phyloP scores from a whole-genome alignment of 2,329 filamentous ascomycete species.

The Blumeria graminis region DNA sequence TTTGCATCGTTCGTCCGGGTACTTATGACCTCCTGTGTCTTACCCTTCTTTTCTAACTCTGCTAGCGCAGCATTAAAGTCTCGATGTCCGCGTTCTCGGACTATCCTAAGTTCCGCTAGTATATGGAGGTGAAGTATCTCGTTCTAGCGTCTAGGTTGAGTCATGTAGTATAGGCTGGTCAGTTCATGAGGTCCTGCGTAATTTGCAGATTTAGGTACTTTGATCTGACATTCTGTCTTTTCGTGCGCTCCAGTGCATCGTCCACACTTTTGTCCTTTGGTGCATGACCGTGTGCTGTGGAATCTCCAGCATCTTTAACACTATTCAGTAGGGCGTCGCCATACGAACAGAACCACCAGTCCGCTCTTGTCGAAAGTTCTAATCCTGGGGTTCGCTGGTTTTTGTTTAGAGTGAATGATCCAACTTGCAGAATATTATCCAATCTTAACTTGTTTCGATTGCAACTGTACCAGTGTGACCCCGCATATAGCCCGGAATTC shows the following conservation, averaged over 20 bases:
- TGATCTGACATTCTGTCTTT: background rate
- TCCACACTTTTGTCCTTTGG: background rate
- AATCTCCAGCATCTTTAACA: too few relatives aligned
- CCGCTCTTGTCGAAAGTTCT: too few relatives aligned
- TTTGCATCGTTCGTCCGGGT: too few relatives aligned
- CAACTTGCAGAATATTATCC: background rate
- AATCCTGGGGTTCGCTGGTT: background rate
- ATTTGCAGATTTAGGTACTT: background rate
- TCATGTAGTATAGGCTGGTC: background rate
- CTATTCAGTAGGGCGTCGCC: too few relatives aligned
- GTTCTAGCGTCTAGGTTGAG: background rate
- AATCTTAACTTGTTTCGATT: background rate
- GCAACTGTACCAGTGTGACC: background rate
- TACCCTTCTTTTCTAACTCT: too few relatives aligned
- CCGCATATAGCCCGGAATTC: background rate
- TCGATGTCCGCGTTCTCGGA: background rate
- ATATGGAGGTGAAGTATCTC: background rate
- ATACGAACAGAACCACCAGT: too few relatives aligned
- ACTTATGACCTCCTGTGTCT: too few relatives aligned
- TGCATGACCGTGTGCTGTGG: too few relatives aligned
- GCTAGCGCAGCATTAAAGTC: background rate
- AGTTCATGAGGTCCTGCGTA: background rate
- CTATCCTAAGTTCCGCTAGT: background rate
- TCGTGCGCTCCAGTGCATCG: background rate
- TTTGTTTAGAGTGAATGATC: background rate